Base-by-base conservation (phyloP, 805 yeast genomes). In the Cephaloascus fragrans region DNA sequence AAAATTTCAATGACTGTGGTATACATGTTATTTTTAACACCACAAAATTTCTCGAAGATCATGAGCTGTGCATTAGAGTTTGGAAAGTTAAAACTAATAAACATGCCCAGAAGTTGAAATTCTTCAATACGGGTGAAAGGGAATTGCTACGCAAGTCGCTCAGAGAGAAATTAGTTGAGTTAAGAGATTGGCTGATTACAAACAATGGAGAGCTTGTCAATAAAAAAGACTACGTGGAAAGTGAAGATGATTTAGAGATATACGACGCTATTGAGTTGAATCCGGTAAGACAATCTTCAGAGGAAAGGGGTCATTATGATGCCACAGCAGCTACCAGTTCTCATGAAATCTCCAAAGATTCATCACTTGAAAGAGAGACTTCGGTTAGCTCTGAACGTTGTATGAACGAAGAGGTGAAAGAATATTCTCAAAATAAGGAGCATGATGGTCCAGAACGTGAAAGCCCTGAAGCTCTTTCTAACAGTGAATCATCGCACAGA, bases 1-100 rank as follows among this genome's bases (percentile, higher is more conserved):
- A 79, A 23, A 93, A 93, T 55, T 78, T 80, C 60, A 85, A 88
- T 53, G 98, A 93, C 55, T 93, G 98, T 62, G 98, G 98, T 1
- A 76, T 93, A 17, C 96, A 85, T 59, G 84, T 90, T 2, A 80
- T 93, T 14, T 80, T 80, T 47, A 88, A 83, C 48, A 69, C 80
- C 10, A 63, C 67, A 41, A 75, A 71, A 44, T 79, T 85, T 57
- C 63, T 81, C 35, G 60, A 61, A 18, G 57, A 73, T 32, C 74
- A 77, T 0, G 47, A 47, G 0, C 62, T 54, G 18, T 79, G 85
- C 38, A 60, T 73, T 35, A 52, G 53, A 33, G 45, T 73, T 9
- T 77, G 84, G 84, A 53, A 59, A 41, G 47, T 39, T 15, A 41
- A 53, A 3, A 48, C 41, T 15, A 37, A 41, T 4, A 51, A 40